Conservation (phyloP, 2,329 filamentous ascomycete genomes). For the Colletotrichum limetticola region DNA sequence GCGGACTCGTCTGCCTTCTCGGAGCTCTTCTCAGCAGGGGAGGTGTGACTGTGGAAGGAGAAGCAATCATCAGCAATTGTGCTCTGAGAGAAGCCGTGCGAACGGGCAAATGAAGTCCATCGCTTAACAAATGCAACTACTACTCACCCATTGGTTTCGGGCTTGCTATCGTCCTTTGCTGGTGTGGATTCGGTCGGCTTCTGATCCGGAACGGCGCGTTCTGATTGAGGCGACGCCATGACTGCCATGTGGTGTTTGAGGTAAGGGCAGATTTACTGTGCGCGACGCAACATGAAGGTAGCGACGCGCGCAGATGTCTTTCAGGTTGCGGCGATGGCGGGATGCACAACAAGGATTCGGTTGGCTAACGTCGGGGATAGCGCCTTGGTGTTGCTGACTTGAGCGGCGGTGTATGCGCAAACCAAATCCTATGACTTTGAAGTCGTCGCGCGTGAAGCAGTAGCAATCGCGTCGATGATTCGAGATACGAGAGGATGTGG, state of each 20-base stretch:
- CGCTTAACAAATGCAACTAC: conserved; percentile 17
- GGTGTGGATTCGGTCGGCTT: conserved; percentile 52
- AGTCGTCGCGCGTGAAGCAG: background rate
- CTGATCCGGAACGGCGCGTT: conserved; percentile 55
- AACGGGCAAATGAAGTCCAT: conserved; percentile 19
- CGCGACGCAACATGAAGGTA: conserved; percentile 50
- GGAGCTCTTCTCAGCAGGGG: conserved; percentile 37
- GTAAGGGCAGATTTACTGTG: conserved; percentile 41
- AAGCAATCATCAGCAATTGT: background rate
- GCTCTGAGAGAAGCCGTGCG: conserved; percentile 1
- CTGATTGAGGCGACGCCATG: conserved; percentile 62
- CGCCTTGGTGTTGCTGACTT: background rate
- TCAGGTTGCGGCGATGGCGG: background rate
- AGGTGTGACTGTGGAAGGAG: conserved; percentile 40
- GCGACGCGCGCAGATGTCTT: conserved; percentile 11
- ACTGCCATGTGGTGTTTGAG: conserved; percentile 57
- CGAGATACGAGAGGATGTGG: background rate
- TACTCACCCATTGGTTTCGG: conserved; percentile 52
- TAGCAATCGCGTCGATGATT: background rate
- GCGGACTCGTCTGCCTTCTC: conserved; percentile 37
- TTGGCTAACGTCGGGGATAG: background rate
- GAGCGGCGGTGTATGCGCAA: background rate
- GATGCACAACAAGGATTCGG: background rate
- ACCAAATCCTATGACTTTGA: background rate
- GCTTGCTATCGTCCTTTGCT: conserved; percentile 45